Conservation (phyloP, 495 filamentous ascomycete genomes). For the Tricharina praecox region DNA sequence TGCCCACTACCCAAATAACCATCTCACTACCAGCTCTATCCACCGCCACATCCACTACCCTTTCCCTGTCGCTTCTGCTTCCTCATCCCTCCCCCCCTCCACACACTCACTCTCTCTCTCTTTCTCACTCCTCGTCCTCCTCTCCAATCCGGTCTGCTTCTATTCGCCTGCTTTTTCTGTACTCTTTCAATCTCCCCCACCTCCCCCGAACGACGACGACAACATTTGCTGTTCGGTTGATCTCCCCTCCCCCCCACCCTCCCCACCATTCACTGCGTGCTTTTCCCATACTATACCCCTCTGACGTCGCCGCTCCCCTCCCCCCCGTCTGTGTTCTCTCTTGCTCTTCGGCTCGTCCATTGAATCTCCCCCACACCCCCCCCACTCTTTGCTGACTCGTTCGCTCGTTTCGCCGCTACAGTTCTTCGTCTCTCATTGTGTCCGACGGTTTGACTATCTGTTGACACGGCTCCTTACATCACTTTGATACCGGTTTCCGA, state of each 20-base stretch:
- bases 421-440: constrained; percentile 15
- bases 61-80: constrained; percentile 12
- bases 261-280: not conserved
- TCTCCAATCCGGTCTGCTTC: too few species aligned
- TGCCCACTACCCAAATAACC: constrained; percentile 18
- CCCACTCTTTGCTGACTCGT: constrained; percentile 1
- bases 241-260: not conserved
- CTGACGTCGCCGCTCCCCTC: constrained; percentile 6
- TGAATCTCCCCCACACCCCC: constrained; percentile 7
- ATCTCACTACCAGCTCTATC: not conserved
- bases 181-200: too few species aligned
- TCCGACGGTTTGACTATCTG: constrained; percentile 25
- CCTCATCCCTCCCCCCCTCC: not conserved
- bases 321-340: constrained; percentile 6
- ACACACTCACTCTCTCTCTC: too few species aligned
- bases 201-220: too few species aligned
- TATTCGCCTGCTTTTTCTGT: too few species aligned
- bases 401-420: constrained; percentile 9
- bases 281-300: constrained; percentile 12
- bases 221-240: not conserved
- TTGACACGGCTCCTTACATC: constrained; percentile 26
- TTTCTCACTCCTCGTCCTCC: too few species aligned
- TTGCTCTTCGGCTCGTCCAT: constrained; percentile 1
- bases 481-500: constrained; percentile 20
- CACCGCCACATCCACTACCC: constrained; percentile 9